phyloP scores from a whole-genome alignment of 441 rosid species.

The Sinapis alba region DNA sequence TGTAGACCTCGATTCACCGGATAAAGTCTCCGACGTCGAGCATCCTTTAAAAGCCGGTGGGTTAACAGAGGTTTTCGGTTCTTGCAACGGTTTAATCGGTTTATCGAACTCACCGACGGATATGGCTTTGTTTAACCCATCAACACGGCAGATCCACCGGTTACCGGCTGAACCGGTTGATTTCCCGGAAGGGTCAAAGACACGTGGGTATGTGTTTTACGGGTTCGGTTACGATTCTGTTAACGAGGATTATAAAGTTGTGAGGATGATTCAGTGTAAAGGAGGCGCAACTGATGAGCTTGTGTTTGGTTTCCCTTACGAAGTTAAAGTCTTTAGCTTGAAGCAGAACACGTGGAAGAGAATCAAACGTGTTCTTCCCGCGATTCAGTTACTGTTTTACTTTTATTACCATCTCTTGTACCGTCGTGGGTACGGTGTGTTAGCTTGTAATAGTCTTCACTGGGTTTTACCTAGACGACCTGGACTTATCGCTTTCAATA shows the following conservation, averaged over 20 bases:
- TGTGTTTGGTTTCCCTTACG: constrained; percentile 38
- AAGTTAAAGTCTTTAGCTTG: constrained; percentile 56
- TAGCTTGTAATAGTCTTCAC: constrained; percentile 49
- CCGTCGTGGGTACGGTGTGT: constrained; percentile 59
- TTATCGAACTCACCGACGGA: constrained; percentile 53
- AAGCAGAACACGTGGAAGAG: constrained; percentile 56
- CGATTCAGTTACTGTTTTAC: constrained; percentile 44
- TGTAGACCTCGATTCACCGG: constrained; percentile 28
- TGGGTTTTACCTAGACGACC: constrained; percentile 59
- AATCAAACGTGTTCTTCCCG: constrained; percentile 29
- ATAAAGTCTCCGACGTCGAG: constrained; percentile 36
- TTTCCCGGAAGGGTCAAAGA: constrained; percentile 29
- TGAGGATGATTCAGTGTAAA: constrained; percentile 55
- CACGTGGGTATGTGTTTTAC: constrained; percentile 50
- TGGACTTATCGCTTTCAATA: constrained; percentile 31
- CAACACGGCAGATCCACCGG: constrained; percentile 46
- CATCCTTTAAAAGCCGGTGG: constrained; percentile 48
- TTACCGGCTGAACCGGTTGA: constrained; percentile 46
- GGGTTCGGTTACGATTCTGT: constrained; percentile 62
- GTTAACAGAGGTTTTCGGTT: constrained; percentile 56
- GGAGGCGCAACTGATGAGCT: constrained; percentile 41
- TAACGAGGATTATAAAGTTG: constrained; percentile 51
- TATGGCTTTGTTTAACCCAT: constrained; percentile 54
- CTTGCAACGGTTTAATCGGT: constrained; percentile 57
- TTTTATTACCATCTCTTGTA: constrained; percentile 54